phyloP scores from a whole-genome alignment of 768 basidiomycete species.

The Suillus subaureus region DNA sequence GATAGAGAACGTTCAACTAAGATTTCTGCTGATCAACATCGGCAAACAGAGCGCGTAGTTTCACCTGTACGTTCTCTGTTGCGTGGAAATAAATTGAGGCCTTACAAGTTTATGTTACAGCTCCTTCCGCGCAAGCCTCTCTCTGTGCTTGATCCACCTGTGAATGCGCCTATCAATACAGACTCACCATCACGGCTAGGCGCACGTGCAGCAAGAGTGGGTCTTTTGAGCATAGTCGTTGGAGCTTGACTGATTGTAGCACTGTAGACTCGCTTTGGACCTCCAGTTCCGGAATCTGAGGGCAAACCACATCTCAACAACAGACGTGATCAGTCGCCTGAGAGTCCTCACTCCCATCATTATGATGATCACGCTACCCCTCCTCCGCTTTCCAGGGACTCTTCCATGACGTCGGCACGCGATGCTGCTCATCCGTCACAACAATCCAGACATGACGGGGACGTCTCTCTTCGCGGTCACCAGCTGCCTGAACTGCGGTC shows the following conservation, averaged over 20 bases:
- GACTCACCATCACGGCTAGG: neutral
- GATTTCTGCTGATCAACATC: conserved; percentile 6
- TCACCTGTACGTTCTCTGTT: conserved; percentile 23
- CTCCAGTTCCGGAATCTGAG: conserved; percentile 19
- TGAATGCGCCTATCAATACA: neutral
- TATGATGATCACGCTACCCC: conserved; percentile 24
- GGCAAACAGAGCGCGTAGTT: conserved; percentile 16
- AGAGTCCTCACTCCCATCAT: conserved; percentile 20
- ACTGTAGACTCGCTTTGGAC: conserved; percentile 34
- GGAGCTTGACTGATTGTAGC: neutral
- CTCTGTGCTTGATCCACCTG: neutral
- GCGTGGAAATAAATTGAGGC: neutral
- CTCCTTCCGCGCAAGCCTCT: conserved; percentile 3
- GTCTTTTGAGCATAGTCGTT: neutral
- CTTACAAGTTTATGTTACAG: neutral
- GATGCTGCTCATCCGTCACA: conserved; percentile 15
- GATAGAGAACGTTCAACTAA: conserved; percentile 11
- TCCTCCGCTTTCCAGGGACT: conserved; percentile 33
- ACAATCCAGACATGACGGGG: neutral
- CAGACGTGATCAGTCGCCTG: conserved; percentile 15
- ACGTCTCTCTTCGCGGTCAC: neutral
- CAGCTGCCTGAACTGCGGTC: neutral
- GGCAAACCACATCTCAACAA: neutral
- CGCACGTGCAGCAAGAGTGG: neutral
- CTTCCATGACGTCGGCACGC: conserved; percentile 24